phyloP scores from a whole-genome alignment of 495 filamentous ascomycete genomes.

The Acidiella bohemica region DNA sequence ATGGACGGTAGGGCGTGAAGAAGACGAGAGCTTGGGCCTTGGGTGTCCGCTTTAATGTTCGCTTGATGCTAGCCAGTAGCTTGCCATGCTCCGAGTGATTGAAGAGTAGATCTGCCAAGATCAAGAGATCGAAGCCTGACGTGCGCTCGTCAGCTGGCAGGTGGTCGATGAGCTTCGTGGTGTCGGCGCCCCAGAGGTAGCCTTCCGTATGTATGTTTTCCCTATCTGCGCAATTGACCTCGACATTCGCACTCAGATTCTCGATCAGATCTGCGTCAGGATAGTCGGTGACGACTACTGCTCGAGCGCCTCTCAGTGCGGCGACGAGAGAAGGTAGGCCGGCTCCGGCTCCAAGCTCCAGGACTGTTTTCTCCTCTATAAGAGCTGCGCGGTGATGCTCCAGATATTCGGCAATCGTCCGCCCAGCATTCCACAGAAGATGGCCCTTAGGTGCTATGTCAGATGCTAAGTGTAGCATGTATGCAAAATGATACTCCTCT shows the following conservation, averaged over 20 bases:
- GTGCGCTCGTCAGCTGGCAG: conserved; percentile 25
- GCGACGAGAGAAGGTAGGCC: conserved; percentile 72
- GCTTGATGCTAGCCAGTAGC: conserved; percentile 54
- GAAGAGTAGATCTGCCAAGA: conserved; percentile 82
- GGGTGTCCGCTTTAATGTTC: conserved; percentile 40
- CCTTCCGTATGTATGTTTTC: conserved; percentile 21
- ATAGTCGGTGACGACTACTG: conserved; percentile 76
- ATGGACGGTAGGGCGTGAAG: conserved; percentile 86
- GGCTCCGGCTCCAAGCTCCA: conserved; percentile 83
- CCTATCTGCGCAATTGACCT: conserved; percentile 4
- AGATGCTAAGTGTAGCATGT: neutral
- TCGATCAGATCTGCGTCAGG: conserved; percentile 66
- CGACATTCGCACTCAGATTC: conserved; percentile 63
- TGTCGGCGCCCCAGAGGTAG: conserved; percentile 51
- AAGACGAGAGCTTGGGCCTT: conserved; percentile 64
- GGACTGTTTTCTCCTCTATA: conserved; percentile 48
- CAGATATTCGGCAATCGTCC: conserved; percentile 61
- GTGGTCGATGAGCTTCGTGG: conserved; percentile 38
- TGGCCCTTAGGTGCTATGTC: conserved; percentile 46
- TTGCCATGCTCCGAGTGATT: conserved; percentile 72
- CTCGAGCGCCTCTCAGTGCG: conserved; percentile 50
- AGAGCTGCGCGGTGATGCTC: conserved; percentile 45
- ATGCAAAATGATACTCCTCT: too few species aligned
- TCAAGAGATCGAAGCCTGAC: conserved; percentile 57
- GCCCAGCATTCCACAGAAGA: conserved; percentile 79